Percentiles rank a stretch among this genome's conserved stretches.
phyloP scores from a whole-genome alignment of 2,329 filamentous ascomycete genomes.

The Aspergillus fischeri region DNA sequence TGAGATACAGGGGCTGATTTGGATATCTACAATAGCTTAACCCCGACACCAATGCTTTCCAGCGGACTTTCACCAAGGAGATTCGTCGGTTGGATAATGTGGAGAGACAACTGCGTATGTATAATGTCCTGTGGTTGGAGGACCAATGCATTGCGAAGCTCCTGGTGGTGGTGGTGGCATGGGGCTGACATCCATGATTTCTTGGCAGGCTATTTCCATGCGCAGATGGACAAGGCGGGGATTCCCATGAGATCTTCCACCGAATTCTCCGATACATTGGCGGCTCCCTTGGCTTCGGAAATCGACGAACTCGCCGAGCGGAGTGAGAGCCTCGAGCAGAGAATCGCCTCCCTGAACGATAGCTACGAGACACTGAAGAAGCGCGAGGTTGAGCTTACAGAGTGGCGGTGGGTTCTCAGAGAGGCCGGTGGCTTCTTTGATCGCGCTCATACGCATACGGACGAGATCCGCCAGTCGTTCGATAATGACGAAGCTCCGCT shows the following conservation, averaged over 20 bases:
- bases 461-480: slow-evolving; percentile 88
- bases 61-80: slow-evolving; percentile 95
- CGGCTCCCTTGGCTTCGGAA: slow-evolving; percentile 84
- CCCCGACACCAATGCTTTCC: slow-evolving; percentile 86
- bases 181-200: background rate
- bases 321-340: slow-evolving; percentile 86
- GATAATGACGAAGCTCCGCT: slow-evolving; percentile 88
- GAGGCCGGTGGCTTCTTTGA: slow-evolving; percentile 98
- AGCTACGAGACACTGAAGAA: slow-evolving; percentile 99
- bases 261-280: slow-evolving; percentile 81
- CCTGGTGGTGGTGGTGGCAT: slow-evolving; percentile 7
- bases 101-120: slow-evolving; percentile 90
- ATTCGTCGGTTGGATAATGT: slow-evolving; percentile 97
- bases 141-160: background rate
- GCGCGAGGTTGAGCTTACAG: slow-evolving; percentile 90
- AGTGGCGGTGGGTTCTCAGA: slow-evolving; percentile 96
- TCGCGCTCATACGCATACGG: slow-evolving; percentile 89
- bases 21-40: slow-evolving; percentile 64
- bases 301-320: slow-evolving; percentile 95
- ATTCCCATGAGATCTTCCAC: slow-evolving; percentile 86
- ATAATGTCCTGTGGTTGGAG: background rate
- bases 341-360: slow-evolving; percentile 87
- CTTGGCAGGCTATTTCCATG: slow-evolving; percentile 76
- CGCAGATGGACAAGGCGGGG: slow-evolving; percentile 89
- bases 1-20: slow-evolving; percentile 14